Base-by-base conservation (phyloP, 371 early-diverging fungal species). In the Mortierella sp. region DNA sequence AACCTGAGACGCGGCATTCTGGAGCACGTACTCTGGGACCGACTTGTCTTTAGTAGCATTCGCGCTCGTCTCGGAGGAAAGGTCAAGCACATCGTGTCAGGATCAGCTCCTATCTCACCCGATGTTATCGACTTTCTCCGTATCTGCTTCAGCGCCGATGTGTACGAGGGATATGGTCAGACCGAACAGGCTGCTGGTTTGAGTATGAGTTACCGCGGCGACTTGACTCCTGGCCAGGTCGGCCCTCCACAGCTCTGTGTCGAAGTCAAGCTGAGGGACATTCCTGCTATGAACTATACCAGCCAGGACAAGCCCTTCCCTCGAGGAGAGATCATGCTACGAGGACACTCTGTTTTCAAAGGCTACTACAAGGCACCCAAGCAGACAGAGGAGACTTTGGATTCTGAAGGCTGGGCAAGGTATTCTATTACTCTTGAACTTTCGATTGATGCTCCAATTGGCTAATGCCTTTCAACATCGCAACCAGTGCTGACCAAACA, bases 91-190 rank as follows among this genome's bases (percentile, higher is more conserved):
- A 93, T 97, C 71, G 76, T 95, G 14, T 92, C 92, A 13, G 95
- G 93, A 29, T 90, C 96, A 63, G 99, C 99, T 10, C 97, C 99
- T 13, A 91, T 99, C 43, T 91, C 94, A 53, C 88, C 92, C 50
- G 92, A 96, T 55, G 97, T 97, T 26, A 87, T 96, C 74, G 92
- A 95, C 84, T 99, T 97, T 81, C 88, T 99, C 88, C 89, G 95
- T 73, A 90, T 96, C 40, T 93, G 94, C 85, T 95, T 99, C 80
- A 93, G 93, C 64, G 91, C 92, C 63, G 88, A 91, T 50, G 91
- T 99, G 13, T 90, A 89, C 79, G 97, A 99, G 87, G 99, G 98
- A 22, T 99, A 97, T 89, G 99, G 99, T n/a, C 95, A 94, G 79
- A 98, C 99, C 26, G 99, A 99, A 85, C 92, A 94, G 26, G 90